These are phyloP conservation scores for Penicillium concentricum DNA, from an alignment of 2,329 filamentous ascomycete species.

Conservation along the genomic window DNA sequence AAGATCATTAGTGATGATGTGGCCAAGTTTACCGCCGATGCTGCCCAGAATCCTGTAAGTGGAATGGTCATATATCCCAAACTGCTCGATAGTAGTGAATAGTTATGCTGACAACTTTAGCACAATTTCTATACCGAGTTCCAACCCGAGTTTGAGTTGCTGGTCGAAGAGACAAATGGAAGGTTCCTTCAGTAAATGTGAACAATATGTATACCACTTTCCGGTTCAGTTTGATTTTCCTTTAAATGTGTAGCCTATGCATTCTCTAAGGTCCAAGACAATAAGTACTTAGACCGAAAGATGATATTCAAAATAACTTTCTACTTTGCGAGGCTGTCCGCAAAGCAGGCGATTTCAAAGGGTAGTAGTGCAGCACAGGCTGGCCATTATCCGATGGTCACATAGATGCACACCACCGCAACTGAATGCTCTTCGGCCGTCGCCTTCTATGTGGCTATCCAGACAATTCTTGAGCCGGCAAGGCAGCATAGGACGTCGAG, in stretches of 20 bases:
- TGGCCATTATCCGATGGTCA: no score
- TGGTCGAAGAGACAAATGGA: slow-evolving; percentile 40
- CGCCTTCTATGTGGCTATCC: no score
- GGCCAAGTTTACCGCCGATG: slow-evolving; percentile 36
- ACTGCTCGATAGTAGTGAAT: no score
- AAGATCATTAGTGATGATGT: slow-evolving; percentile 35
- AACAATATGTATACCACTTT: background rate
- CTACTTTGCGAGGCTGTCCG: background rate
- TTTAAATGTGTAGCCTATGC: background rate
- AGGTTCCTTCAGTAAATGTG: slow-evolving; percentile 25
- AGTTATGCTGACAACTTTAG: slow-evolving; percentile 21
- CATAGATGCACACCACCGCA: no score
- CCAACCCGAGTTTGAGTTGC: slow-evolving; percentile 40
- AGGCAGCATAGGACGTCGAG: background rate
- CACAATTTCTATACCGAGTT: slow-evolving; percentile 43
- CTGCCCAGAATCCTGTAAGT: slow-evolving; percentile 38
- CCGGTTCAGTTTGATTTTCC: background rate
- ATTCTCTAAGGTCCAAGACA: background rate
- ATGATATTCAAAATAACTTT: background rate
- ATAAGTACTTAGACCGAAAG: no score
- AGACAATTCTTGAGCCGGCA: no score
- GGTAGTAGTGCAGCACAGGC: no score
- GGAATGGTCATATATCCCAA: background rate
- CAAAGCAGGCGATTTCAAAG: background rate
- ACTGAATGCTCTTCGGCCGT: no score